Base-by-base conservation (phyloP, 441 rosid species). In the Metrosideros polymorpha region DNA sequence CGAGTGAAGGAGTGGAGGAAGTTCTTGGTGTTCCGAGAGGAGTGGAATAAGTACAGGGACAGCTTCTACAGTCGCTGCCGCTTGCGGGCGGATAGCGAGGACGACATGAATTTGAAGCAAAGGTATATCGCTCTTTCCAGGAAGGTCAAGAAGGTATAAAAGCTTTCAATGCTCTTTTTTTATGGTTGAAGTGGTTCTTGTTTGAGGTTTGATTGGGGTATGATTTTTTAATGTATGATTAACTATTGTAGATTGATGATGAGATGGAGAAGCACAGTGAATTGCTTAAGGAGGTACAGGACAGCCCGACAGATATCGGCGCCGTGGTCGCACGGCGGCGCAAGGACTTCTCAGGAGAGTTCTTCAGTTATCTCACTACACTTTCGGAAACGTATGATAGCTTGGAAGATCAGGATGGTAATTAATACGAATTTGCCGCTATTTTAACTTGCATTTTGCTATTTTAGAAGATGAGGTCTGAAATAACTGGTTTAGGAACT, bases 391-490 rank as follows among this genome's bases (percentile, higher is more conserved):
- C 93, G 35, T 87, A 88, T 86, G 96, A 96, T 86, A 83, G 91
- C 87, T 91, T 96, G 89, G 99, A 96, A 89, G 99, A 94, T 85
- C 89, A 93, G 35, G 99, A 96, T 93, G 99, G 99, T 97, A 96
- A 90, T 52, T 45, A 24, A 71, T 85, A 83, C 61, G 50, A 84
- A 55, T 71, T 86, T 83, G 32, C 75, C 5, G 5, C 51, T 57
- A 3, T 12, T 66, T 54, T 54, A 56, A 56, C 10, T 56, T 56
- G 30, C 61, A 56, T 27, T 27, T 56, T 56, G 61, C 61, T 56
- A 56, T 4, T 56, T 56, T 2, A 12, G 61, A 56, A 56, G 79
- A 30, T 51, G 10, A 27, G 59, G 84, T 17, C 13, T 27, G n/a
- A 6, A 39, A 82, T 29, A 1, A 18, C 59, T n/a, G 39, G 24